Evolutionary conservation across 2,329 filamentous ascomycete species (phyloP).

Genomic region (Helotiales sp.): DNA sequence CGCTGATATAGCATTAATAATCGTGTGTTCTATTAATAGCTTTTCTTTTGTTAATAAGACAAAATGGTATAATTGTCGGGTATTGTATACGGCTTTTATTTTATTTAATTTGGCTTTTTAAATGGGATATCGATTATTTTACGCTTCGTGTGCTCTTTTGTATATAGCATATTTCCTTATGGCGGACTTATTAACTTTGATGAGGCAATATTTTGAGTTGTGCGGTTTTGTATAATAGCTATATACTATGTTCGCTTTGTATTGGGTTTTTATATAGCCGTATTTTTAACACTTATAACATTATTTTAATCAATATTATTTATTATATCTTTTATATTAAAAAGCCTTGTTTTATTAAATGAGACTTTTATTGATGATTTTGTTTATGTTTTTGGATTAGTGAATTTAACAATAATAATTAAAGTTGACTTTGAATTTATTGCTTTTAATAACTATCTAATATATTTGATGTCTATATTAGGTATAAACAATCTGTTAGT

Average conservation of each 20-base stretch:
- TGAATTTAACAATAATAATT: constrained; percentile 21
- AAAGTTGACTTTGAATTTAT: constrained; percentile 13
- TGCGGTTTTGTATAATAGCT: constrained; percentile 25
- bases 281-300: constrained; percentile 31
- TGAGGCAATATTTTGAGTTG: constrained; percentile 18
- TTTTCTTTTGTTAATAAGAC: too few species aligned
- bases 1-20: too few species aligned
- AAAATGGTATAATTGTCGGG: too few species aligned
- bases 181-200: too few species aligned
- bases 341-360: constrained; percentile 21
- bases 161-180: too few species aligned
- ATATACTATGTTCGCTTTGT: constrained; percentile 24
- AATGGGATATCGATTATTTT: too few species aligned
- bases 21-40: too few species aligned
- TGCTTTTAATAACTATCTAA: constrained; percentile 16
- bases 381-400: constrained; percentile 18
- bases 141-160: too few species aligned
- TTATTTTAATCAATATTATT: constrained; percentile 25
- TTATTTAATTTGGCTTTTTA: too few species aligned
- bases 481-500: not conserved
- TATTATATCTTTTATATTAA: constrained; percentile 25
- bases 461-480: constrained; percentile 19
- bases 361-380: constrained; percentile 21
- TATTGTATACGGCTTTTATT: too few species aligned
- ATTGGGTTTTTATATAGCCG: constrained; percentile 31